Conservation (phyloP, 306 rosid genomes). For the Neltuma alba region DNA sequence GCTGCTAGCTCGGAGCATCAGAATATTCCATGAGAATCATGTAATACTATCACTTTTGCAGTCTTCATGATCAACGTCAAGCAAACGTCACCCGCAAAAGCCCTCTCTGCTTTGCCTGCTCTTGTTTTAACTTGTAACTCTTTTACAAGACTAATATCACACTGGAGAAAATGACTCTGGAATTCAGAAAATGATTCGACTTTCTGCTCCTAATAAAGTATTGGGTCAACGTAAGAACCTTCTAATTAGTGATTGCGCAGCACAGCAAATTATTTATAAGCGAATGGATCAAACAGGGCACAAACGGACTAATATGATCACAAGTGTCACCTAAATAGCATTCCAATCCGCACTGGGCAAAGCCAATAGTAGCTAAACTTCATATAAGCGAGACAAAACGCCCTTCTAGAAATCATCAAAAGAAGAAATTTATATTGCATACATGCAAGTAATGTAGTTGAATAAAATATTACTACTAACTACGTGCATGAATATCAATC, state of each 20-base stretch:
- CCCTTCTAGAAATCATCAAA: not conserved
- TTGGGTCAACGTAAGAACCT: slow-evolving; percentile 9
- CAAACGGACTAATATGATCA: not conserved
- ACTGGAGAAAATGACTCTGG: not conserved
- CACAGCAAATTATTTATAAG: too few species aligned
- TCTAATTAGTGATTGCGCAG: too few species aligned
- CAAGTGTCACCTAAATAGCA: slow-evolving; percentile 20
- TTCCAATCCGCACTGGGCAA: not conserved
- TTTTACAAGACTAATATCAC: not conserved
- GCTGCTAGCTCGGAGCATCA: not conserved
- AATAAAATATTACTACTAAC: too few species aligned
- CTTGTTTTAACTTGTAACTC: not conserved
- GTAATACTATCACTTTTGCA: not conserved
- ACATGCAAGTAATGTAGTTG: too few species aligned
- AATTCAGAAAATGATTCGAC: not conserved
- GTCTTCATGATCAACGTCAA: slow-evolving; percentile 1
- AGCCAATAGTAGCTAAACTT: not conserved
- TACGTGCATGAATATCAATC: too few species aligned
- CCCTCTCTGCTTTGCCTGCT: not conserved
- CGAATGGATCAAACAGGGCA: not conserved
- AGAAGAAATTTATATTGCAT: too few species aligned
- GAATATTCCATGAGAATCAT: not conserved
- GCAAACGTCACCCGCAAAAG: not conserved
- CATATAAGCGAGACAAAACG: not conserved
- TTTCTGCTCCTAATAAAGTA: not conserved